These are phyloP conservation scores for Pistacia vera DNA, from an alignment of 345 rosid species.

Conservation along the genomic window DNA sequence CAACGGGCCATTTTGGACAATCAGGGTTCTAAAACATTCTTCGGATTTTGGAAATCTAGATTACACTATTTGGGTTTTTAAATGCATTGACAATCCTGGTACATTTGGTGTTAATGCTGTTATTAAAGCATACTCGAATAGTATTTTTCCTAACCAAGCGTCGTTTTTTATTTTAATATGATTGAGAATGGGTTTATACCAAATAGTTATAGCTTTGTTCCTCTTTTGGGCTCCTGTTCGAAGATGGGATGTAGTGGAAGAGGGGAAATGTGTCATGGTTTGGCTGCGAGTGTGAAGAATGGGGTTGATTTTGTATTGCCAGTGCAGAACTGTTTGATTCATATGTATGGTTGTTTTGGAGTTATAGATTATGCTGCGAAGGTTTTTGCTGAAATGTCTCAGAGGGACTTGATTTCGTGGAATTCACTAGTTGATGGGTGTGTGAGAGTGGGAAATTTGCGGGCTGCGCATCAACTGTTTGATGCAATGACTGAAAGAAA, in stretches of 20 bases:
- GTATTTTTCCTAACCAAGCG: constrained; percentile 44
- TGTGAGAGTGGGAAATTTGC: constrained; percentile 33
- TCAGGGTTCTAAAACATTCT: constrained; percentile 47
- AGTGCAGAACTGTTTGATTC: constrained; percentile 59
- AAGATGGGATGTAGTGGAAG: constrained; percentile 40
- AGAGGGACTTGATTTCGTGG: constrained; percentile 58
- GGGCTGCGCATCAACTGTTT: constrained; percentile 51
- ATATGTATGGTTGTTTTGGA: constrained; percentile 48
- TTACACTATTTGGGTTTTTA: constrained; percentile 45
- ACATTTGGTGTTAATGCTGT: constrained; percentile 46
- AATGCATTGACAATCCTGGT: constrained; percentile 39
- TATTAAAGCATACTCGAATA: constrained; percentile 45
- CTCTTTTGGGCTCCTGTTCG: constrained; percentile 49
- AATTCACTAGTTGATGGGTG: constrained; percentile 39
- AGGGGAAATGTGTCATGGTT: constrained; percentile 59
- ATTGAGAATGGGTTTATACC: constrained; percentile 50
- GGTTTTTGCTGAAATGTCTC: constrained; percentile 54
- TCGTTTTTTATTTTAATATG: constrained; percentile 52
- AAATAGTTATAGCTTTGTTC: constrained; percentile 61
- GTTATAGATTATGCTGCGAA: constrained; percentile 37
- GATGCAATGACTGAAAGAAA: constrained; percentile 49
- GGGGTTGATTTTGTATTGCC: constrained; percentile 51
- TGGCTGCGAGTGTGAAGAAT: constrained; percentile 39
- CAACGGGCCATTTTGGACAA: constrained; percentile 44
- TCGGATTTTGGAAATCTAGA: constrained; percentile 45